phyloP scores from a whole-genome alignment of 1,139 yeast species.

The Pichia cactophila region DNA sequence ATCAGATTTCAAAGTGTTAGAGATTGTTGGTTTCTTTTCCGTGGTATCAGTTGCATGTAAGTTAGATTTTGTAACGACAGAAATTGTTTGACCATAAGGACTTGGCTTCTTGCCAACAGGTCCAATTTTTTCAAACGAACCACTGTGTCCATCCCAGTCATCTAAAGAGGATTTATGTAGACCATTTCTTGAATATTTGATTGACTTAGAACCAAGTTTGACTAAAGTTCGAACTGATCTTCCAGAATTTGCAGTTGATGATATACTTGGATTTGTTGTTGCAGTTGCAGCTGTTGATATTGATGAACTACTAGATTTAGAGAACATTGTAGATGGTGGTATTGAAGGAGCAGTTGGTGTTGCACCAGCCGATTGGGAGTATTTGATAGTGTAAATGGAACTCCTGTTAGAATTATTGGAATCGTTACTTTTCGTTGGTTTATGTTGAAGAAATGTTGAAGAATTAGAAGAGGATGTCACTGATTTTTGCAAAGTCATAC shows the following conservation, averaged over 20 bases:
- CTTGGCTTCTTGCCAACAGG: slow-evolving; percentile 28
- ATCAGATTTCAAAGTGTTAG: not conserved
- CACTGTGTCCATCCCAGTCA: slow-evolving; percentile 15
- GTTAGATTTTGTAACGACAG: slow-evolving; percentile 26
- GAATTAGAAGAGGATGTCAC: slow-evolving; percentile 1
- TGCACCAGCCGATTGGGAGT: not conserved
- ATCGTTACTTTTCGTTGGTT: slow-evolving; percentile 5
- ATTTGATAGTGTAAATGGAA: not conserved
- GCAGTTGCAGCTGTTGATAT: not conserved
- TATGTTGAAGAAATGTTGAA: not conserved
- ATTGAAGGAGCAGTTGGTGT: not conserved
- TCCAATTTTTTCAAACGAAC: slow-evolving; percentile 27
- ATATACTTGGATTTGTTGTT: not conserved
- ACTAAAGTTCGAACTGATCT: slow-evolving; percentile 10
- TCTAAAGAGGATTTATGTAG: slow-evolving; percentile 3
- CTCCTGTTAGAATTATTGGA: slow-evolving; percentile 1
- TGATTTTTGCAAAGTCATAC: slow-evolving; percentile 1
- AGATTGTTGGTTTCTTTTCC: not conserved
- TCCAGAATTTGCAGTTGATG: not conserved
- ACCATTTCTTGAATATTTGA: slow-evolving; percentile 3
- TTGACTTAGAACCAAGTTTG: slow-evolving; percentile 11
- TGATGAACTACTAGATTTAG: not conserved
- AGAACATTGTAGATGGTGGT: not conserved
- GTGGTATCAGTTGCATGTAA: slow-evolving; percentile 15
- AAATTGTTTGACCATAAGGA: slow-evolving; percentile 27